Base-by-base conservation (phyloP, 768 basidiomycete genomes). In the Gloeostereum incarnatum region DNA sequence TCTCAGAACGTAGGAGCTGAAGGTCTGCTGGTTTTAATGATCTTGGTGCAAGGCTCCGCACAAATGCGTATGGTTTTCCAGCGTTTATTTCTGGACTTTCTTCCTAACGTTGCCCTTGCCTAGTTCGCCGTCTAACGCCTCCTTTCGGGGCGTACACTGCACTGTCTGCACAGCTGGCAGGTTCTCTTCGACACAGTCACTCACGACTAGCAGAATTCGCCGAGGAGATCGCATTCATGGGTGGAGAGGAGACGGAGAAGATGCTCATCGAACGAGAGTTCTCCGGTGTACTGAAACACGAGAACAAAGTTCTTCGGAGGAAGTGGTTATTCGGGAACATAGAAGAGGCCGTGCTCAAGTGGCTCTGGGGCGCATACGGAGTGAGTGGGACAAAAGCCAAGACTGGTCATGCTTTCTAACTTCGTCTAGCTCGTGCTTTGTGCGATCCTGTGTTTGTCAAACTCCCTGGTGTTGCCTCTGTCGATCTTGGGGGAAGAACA, bases 331-430 rank as follows among this genome's bases (percentile, higher is more conserved):
- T 94, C 57, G 78, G 83, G 2, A 85, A 91, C 53, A 74, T 82
- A 13, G 94, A 99, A 57, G 94, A 98, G 58, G 91, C 88, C 2
- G 80, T 99, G 31, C 82, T 97, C 51, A 98, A 99, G 61, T 97
- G 82, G 83, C 52, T 93, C 6, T 99, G 94, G 94, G 93, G 94
- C 48, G 84, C 81, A 55, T 83, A 93, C 55, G 94, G 94, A 26
- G 81, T 92, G 51, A 41, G 80, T 69, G 20, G 24, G 14, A 9
- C 8, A 9, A 32, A 26, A 16, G 10, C 21, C 21, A n/a, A n/a
- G n/a, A n/a, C 25, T 29, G 29, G 29, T 26, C 13, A 19, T 4
- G 2, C 32, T 35, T 32, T 36, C 49, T 50, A 21, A 47, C 35
- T 39, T 42, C 39, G 38, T 46, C 5, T 41, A 87, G 86, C 66